Evolutionary conservation across 345 rosid species (phyloP), one percentile per base, ranked within the genome.

Genomic region (Durio zibethinus): DNA sequence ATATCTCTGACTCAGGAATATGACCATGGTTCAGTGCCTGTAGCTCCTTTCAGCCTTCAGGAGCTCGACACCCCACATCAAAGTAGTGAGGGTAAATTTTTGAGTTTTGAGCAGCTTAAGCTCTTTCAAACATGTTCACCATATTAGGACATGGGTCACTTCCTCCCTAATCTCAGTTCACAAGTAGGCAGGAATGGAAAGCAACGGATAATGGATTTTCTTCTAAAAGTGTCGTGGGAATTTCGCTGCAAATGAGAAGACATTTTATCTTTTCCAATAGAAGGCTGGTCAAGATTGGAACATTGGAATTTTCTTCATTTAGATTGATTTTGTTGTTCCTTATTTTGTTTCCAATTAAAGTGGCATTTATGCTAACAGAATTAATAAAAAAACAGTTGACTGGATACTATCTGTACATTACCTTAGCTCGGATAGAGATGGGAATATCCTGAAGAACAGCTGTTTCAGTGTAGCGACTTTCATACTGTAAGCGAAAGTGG

Each of bases 381-480:
- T 23, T 31, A 40, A 20, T 27, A n/a, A 72, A 31, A 48, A 35
- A 36, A 54, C 31, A 52, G 62, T 21, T 14, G 9, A 15, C 10
- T 52, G 67, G 40, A 23, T 33, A 38, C 12, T 57, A 43, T 56
- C 10, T 35, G 48, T 48, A 75, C 5, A 8, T 79, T 82, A 93
- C 99, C 97, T 93, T 96, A 57, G 98, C 93, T 21, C 99, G 97
- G 77, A 96, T 93, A 29, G 99, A 90, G 68, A 89, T 81, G 36
- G 98, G 99, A 59, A 93, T 81, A 77, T 96, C 97, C 75, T 90
- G 97, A 84, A 96, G 93, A 78, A 86, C 86, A 54, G 90, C 81
- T 81, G 93, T 88, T 65, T 93, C 97, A 1, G 97, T 93, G 72
- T 91, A 93, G 82, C 86, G 83, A 80, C 93, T 93, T 75, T 96